Evolutionary conservation across 1,284 basidiomycete species (phyloP).

Genomic region (Ceratobasidium sp.): DNA sequence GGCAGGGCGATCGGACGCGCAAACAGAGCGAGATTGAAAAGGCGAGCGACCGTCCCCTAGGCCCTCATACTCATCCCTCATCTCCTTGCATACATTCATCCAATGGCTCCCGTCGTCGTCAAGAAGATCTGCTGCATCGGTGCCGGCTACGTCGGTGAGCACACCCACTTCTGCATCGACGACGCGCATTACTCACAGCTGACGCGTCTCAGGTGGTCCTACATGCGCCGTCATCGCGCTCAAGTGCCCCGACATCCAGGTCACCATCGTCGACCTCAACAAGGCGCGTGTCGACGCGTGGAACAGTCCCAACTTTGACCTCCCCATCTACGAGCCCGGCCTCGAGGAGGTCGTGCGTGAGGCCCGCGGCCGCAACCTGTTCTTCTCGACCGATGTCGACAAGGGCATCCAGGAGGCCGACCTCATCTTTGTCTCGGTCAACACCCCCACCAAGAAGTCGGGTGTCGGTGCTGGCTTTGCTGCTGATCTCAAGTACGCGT

Average conservation of each 20-base stretch:
- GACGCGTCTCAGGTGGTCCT: constrained; percentile 70
- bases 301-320: constrained; percentile 79
- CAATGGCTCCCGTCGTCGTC: constrained; percentile 64
- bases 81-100: constrained; percentile 26
- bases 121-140: constrained; percentile 94
- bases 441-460: constrained; percentile 98
- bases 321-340: constrained; percentile 97
- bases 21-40: constrained; percentile 9
- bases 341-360: constrained; percentile 91
- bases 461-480: constrained; percentile 98
- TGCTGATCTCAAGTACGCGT: constrained; percentile 90
- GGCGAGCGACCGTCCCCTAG: not conserved
- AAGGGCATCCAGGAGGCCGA: constrained; percentile 92
- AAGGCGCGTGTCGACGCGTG: constrained; percentile 93
- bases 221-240: constrained; percentile 96
- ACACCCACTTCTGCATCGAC: not conserved
- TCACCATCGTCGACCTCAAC: constrained; percentile 99
- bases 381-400: constrained; percentile 97
- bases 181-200: not conserved
- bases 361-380: constrained; percentile 92
- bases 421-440: constrained; percentile 88
- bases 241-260: constrained; percentile 91
- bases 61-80: not conserved
- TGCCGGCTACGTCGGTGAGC: constrained; percentile 93
- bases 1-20: constrained; percentile 22